These are phyloP conservation scores for Gentiana dahurica DNA, from an alignment of 257 asterid species.

Conservation along the genomic window DNA sequence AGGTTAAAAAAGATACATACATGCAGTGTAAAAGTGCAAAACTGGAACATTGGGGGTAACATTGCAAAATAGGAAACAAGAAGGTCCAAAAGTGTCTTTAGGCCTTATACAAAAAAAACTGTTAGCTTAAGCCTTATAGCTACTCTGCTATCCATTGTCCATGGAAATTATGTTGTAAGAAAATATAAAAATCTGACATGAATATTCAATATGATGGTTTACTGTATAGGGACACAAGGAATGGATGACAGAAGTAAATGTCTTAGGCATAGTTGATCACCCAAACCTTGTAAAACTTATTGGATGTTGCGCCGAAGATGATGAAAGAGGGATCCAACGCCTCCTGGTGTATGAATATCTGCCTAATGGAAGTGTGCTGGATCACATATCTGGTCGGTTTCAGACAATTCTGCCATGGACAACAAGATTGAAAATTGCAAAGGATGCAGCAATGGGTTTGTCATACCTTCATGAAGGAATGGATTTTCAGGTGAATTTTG, in stretches of 20 bases:
- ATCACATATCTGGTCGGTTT: slow-evolving; percentile 56
- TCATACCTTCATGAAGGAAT: slow-evolving; percentile 87
- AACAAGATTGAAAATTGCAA: slow-evolving; percentile 55
- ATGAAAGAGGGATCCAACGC: slow-evolving; percentile 85
- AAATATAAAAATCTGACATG: too few species aligned
- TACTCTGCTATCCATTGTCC: too few species aligned
- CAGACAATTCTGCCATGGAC: slow-evolving; percentile 68
- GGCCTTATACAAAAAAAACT: too few species aligned
- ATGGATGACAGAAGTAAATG: slow-evolving; percentile 90
- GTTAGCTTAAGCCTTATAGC: too few species aligned
- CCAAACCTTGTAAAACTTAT: slow-evolving; percentile 73
- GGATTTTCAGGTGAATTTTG: slow-evolving; percentile 65
- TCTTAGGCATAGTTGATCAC: slow-evolving; percentile 77
- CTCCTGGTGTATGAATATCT: slow-evolving; percentile 67
- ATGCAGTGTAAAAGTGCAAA: not conserved
- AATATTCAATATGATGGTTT: not conserved
- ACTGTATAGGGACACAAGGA: slow-evolving; percentile 74
- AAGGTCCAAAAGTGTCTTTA: not conserved
- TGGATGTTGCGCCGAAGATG: slow-evolving; percentile 86
- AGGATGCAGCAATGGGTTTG: slow-evolving; percentile 70
- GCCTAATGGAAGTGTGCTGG: slow-evolving; percentile 67
- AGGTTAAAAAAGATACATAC: not conserved
- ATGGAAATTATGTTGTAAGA: too few species aligned
- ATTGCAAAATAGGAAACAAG: too few species aligned
- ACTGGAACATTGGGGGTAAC: too few species aligned